Conservation (phyloP, 2,329 filamentous ascomycete species). For the Cryphonectria naterciae region DNA sequence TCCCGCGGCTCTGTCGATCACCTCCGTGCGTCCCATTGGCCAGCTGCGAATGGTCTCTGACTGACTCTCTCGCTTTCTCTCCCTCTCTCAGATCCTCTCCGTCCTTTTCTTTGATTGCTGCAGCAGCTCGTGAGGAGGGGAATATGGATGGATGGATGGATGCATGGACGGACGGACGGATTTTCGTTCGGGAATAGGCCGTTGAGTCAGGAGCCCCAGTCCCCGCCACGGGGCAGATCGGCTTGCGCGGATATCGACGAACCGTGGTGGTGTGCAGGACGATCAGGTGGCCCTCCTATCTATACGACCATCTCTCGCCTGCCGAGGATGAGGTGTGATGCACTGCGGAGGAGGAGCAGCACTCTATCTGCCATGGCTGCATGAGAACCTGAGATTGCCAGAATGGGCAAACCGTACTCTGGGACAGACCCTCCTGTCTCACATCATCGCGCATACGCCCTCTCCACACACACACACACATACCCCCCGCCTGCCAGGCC, state of each 20-base stretch:
- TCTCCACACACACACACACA: not conserved
- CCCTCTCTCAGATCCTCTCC: not conserved
- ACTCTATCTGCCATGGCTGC: constrained; percentile 10
- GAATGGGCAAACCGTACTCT: not conserved
- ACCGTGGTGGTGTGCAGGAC: constrained; percentile 28
- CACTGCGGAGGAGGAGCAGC: constrained; percentile 1
- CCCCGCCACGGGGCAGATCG: constrained; percentile 12
- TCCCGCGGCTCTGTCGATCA: constrained; percentile 19
- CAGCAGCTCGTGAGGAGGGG: not conserved
- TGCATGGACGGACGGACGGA: not conserved
- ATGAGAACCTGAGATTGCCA: not conserved
- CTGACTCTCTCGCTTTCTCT: not conserved
- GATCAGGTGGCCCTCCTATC: constrained; percentile 22
- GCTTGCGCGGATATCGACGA: constrained; percentile 24
- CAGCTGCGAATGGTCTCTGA: constrained; percentile 3
- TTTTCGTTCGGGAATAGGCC: constrained; percentile 9
- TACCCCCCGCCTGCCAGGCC: not conserved
- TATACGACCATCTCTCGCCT: constrained; percentile 16
- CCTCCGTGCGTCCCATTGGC: constrained; percentile 12
- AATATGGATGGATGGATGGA: constrained; percentile 2
- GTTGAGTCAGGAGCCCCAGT: constrained; percentile 21
- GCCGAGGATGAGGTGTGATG: constrained; percentile 11
- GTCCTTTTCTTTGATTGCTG: constrained; percentile 5
- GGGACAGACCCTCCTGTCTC: constrained; percentile 22
- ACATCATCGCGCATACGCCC: constrained; percentile 26